phyloP scores from a whole-genome alignment of 1,284 basidiomycete genomes.

The Malassezia brasiliensis region DNA sequence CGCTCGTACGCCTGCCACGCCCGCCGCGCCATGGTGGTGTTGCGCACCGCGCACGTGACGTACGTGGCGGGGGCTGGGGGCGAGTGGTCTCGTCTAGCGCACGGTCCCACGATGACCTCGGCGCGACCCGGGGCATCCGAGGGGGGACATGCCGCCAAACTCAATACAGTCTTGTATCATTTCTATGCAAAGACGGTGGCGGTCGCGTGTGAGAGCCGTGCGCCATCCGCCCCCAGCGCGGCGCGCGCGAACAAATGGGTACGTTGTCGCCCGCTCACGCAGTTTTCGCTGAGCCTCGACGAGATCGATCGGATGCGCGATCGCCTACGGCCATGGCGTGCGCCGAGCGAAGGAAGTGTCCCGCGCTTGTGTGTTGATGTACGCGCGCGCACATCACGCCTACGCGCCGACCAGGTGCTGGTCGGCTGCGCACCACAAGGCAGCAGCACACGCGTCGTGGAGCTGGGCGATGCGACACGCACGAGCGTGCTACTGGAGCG shows the following conservation, averaged over 20 bases:
- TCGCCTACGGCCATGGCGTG: constrained; percentile 11
- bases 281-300: constrained; percentile 13
- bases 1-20: constrained; percentile 35
- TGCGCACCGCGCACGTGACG: not conserved
- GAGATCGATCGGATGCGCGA: constrained; percentile 2
- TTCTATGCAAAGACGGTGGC: constrained; percentile 18
- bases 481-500: constrained; percentile 6
- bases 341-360: not conserved
- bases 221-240: not conserved
- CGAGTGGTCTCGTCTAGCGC: not conserved
- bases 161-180: constrained; percentile 16
- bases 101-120: constrained; percentile 6
- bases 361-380: constrained; percentile 9
- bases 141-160: not conserved
- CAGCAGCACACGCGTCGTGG: not conserved
- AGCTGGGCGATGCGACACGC: not conserved
- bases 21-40: constrained; percentile 25
- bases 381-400: not conserved
- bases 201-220: constrained; percentile 12
- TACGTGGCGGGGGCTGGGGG: not conserved
- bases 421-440: not conserved
- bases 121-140: constrained; percentile 4
- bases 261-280: not conserved
- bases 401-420: constrained; percentile 7
- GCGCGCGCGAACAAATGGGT: constrained; percentile 14